Conservation (phyloP, 768 basidiomycete genomes). For the Mycena rosella region DNA sequence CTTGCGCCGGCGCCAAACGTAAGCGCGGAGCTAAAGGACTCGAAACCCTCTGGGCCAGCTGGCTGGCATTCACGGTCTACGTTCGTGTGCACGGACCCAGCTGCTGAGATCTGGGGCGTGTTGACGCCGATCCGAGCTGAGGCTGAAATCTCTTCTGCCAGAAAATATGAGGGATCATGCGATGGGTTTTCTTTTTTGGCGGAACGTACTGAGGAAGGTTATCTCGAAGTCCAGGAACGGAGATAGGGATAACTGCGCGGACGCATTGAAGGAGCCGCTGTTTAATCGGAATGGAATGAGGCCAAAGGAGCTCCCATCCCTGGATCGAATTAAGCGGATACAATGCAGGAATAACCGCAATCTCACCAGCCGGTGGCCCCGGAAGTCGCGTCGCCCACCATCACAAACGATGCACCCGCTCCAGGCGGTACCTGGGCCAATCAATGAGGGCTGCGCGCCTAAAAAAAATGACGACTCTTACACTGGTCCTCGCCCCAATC, state of each 20-base stretch:
- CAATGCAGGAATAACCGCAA: too few relatives aligned
- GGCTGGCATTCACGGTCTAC: slow-evolving; percentile 22
- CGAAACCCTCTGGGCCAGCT: slow-evolving; percentile 18
- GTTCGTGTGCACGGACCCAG: background rate
- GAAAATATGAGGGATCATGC: background rate
- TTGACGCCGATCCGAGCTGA: background rate
- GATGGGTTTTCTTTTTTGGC: background rate
- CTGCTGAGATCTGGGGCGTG: slow-evolving; percentile 18
- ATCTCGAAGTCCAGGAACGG: slow-evolving; percentile 22
- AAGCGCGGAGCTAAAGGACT: slow-evolving; percentile 18
- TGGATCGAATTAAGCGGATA: background rate
- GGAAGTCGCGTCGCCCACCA: slow-evolving; percentile 10
- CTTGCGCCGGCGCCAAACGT: slow-evolving; percentile 20
- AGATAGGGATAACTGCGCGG: slow-evolving; percentile 15
- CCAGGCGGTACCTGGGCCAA: slow-evolving; percentile 8
- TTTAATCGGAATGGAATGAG: slow-evolving; percentile 26
- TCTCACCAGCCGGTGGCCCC: slow-evolving; percentile 17
- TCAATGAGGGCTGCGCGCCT: background rate
- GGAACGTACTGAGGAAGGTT: background rate
- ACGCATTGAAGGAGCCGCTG: slow-evolving; percentile 17
- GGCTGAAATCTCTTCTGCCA: background rate
- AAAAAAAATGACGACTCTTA: background rate
- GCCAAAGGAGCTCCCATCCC: slow-evolving; percentile 2
- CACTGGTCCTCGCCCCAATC: slow-evolving; percentile 16
- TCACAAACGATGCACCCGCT: background rate